Evolutionary conservation across 106 monocot species (phyloP), one percentile per base, ranked within the genome.

Genomic region (Apostasia ramifera): DNA sequence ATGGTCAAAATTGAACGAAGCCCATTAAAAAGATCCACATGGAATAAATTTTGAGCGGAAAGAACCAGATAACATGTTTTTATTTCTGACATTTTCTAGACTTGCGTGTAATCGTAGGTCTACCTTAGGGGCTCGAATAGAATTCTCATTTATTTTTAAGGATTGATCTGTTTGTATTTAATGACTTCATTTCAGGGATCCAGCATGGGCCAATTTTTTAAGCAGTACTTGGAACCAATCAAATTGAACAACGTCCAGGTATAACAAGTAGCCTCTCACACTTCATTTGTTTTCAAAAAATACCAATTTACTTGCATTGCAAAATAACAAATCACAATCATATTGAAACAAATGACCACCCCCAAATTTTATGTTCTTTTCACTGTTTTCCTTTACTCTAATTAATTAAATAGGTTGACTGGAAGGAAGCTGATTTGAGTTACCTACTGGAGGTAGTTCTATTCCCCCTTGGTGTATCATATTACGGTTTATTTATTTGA

Each of bases 181-280:
- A 50, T 26, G 26, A 44, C 66, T 45, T 41, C 50, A 75, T 75
- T 63, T 41, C 85, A 95, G 95, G 95, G 95, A 61, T 95, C 95
- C 67, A 95, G 91, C 76, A 84, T 95, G 88, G 95, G 95, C 14
- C 95, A 95, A 43, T 95, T 95, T 62, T 95, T 86, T 57, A 76
- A 77, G 46, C 84, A 95, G 47, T 92, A 91, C 59, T 70, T 95
- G 70, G 81, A 91, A 63, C 76, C 95, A 59, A 92, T 95, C 67
- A 95, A 88, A 74, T 71, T 95, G 37, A 95, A 95, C 79, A 80
- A 91, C 76, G 84, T 72, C 44, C 77, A 78, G 57, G 95, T 95
- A 80, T 42, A 77, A 26, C 26, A 26, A 26, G 26, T 26, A 26
- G 26, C 26, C 26, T 26, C 26, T 26, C 26, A 26, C 26, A 26